Base-by-base conservation (phyloP, 2,329 filamentous ascomycete species). In the Xylariaceae sp. region DNA sequence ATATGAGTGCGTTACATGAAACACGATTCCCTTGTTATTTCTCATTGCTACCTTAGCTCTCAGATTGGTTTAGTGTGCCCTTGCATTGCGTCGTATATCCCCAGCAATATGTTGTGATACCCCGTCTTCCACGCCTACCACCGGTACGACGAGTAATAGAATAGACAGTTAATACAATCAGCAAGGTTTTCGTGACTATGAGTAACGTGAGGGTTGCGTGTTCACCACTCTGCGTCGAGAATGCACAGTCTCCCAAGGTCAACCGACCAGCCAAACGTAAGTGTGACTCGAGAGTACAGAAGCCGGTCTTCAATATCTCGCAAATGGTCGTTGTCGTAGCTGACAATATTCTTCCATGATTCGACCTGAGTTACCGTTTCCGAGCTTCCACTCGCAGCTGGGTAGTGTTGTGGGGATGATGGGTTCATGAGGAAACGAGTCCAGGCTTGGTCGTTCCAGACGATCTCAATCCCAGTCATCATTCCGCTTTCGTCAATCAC, bases 401-500 rank as follows among this genome's bases (percentile, higher is more conserved):
- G 22, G 11, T 48, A 39, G 11, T 27, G 22, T 9, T 14, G 48
- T 9, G 43, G 35, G 12, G 32, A 27, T 15, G n/a, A n/a, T n/a
- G 39, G 44, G 11, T 57, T 57, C 14, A 66, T 66, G 32, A 71
- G 56, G 14, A 71, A 58, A 47, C 68, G 63, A 3, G 61, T 59
- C 81, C 80, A 85, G 0, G 81, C 81, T 2, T 66, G 49, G 14
- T 74, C 66, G 5, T 72, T 75, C 67, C 82, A 75, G 15, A 82
- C 64, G 2, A 83, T 65, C 62, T 81, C 82, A 0, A 75, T 75
- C 2, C 70, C 61, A 1, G 64, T 60, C 9, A 83, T 70, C 32
- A 69, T 70, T 5, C 77, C 81, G 0, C 80, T 84, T 62, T 85
- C 82, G 51, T 85, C 74, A 7, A 71, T 44, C 2, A 76, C 56